Base-by-base conservation (phyloP, 179 eudicot species). In the Patellifolia procumbens region DNA sequence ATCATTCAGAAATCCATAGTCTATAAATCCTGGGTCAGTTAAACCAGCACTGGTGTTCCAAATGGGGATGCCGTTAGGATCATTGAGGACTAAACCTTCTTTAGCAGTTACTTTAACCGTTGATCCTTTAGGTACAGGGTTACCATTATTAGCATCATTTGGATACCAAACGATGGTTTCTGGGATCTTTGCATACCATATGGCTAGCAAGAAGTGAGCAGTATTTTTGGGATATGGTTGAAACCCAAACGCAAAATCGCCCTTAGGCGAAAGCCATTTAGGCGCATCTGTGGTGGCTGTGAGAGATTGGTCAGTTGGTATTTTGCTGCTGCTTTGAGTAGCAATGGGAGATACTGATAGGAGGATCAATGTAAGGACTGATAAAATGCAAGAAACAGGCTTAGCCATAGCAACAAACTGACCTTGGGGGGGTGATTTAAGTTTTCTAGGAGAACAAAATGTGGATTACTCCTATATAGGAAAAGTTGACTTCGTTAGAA, bases 181-280 rank as follows among this genome's bases (percentile, higher is more conserved):
- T 0, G 84, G 85, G n/a, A 86, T 82, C 28, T 84, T 80, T 35
- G 77, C 65, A 62, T 78, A 82, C 83, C 85, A 80, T 17, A 88
- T 84, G 76, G 83, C 74, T 6, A 82, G 86, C 71, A 86, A 65
- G 73, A 45, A 80, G 68, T 31, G 59, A 1, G 48, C 28, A 34
- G 10, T 52, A 0, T 16, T 32, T 37, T 32, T 59, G 3, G 43
- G 2, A 13, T 81, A 64, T 26, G 58, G 43, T 5, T 52, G 83
- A 62, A 88, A 88, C 17, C 91, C 89, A 8, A 86, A 88, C 26
- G 84, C 83, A 55, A 86, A 88, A 55, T 86, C 85, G 1, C 74
- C 84, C 7, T 81, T 75, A n/a, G 85, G 82, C 19, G 87, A 88
- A 17, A 42, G 58, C 87, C 84, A 88, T 11, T 78, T 52, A 16